These are phyloP conservation scores for Urochloa ruziziensis DNA, from an alignment of 176 grass and related monocot genomes.

Conservation along the genomic window DNA sequence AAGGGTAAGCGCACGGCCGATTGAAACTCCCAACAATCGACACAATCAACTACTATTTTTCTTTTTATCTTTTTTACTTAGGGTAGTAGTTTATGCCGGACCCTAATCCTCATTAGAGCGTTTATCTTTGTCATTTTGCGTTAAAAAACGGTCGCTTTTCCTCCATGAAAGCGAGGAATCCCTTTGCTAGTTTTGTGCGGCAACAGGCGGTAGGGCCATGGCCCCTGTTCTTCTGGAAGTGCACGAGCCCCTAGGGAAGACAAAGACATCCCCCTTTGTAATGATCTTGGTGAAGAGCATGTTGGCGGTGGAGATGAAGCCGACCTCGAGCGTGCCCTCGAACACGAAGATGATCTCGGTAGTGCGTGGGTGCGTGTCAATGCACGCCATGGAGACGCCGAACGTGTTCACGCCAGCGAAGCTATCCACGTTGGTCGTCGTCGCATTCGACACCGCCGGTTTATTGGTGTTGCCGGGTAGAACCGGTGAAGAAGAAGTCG, in stretches of 20 bases:
- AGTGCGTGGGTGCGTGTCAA: constrained; percentile 84
- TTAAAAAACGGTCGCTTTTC: no score
- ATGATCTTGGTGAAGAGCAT: constrained; percentile 61
- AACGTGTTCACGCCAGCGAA: constrained; percentile 77
- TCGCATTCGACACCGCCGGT: constrained; percentile 40
- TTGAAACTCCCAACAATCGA: no score
- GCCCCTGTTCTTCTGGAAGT: constrained; percentile 78
- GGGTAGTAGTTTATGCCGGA: no score
- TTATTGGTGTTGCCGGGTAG: constrained; percentile 65
- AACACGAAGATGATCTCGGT: constrained; percentile 81
- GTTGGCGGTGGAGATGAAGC: constrained; percentile 77
- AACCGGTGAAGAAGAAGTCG: constrained; percentile 63
- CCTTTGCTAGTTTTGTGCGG: no score
- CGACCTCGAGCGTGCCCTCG: constrained; percentile 65
- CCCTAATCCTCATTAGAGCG: no score
- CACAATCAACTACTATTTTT: no score
- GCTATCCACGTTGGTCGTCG: constrained; percentile 50
- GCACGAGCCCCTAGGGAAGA: constrained; percentile 71
- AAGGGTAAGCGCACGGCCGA: no score
- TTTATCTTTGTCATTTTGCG: no score
- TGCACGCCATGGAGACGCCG: constrained; percentile 69
- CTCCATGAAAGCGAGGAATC: no score
- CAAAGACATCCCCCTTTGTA: constrained; percentile 57
- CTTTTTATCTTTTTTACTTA: no score
- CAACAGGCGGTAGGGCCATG: constrained; percentile 21